Base-by-base conservation (phyloP, 2,329 filamentous ascomycete species). In the Fusarium goolgardi region DNA sequence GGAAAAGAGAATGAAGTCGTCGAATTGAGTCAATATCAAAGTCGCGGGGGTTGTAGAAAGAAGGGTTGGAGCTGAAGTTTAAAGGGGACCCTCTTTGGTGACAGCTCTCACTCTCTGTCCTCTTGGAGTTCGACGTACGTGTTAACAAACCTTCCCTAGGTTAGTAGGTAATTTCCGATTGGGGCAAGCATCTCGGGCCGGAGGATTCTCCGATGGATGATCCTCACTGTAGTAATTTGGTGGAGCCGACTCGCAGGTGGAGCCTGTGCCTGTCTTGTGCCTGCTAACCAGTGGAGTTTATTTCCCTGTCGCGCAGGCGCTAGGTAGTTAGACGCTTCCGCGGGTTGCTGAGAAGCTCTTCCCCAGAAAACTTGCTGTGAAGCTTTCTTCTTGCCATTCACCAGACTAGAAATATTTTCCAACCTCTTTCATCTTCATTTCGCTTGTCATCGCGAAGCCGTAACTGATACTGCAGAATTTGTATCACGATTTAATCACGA, bases 41-140 rank as follows among this genome's bases (percentile, higher is more conserved):
- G 53, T 59, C 52, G 58, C 45, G 49, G 54, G 47, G 56, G 52
- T 53, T 62, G 49, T 55, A 70, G 65, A 70, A 71, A 63, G 68
- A 55, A 66, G 65, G 63, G 65, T 63, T 54, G 46, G 46, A 40
- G 51, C 65, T 41, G 41, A 55, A 25, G 55, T 47, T 55, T 65
- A 71, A 70, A 67, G 67, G 67, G 67, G 64, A 65, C 54, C 63
- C 53, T 68, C 65, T 60, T 57, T 27, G 45, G 59, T 59, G 67
- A 60, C 64, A 71, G 64, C 67, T 69, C 53, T 59, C 59, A 60
- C 67, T 69, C 44, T 56, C 59, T 64, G 59, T 53, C 40, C 59
- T 63, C 59, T 64, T 53, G 27, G 27, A 29, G 27, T 29, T 29
- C 27, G 27, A 29, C 39, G 54, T 69, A 67, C 65, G 65, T 69